Base-by-base conservation (phyloP, 768 basidiomycete species). In the Sarcomyxa edulis region DNA sequence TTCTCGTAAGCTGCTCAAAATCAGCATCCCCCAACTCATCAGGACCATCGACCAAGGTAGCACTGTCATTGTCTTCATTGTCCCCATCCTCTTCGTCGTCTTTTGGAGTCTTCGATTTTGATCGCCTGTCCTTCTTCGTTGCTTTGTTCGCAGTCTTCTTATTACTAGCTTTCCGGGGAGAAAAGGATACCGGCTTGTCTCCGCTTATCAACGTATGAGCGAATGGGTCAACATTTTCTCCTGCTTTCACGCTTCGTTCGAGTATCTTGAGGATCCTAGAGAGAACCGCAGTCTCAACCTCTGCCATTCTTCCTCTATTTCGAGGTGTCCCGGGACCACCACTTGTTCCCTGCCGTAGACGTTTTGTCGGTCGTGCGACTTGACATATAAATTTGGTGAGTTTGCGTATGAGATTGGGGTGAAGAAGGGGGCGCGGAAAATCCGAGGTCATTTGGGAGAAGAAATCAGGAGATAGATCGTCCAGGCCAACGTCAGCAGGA, bases 161-260 rank as follows among this genome's bases (percentile, higher is more conserved):
- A 5, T 60, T 58, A 35, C 59, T 62, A 20, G 37, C 27, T 23
- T 76, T 85, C 58, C 72, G 78, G 5, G 71, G 73, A 2, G 74
- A 74, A 1, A 58, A 56, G 23, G 51, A 49, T 11, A 42, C 39
- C 3, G 48, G 19, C 21, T 40, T 32, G 10, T 26, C 37, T 25
- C 16, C 14, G 14, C 58, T 60, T 2, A 46, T 43, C 8, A 47
- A 40, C 14, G 48, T 31, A 31, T 49, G 49, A 3, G 32, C 41
- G 44, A 96, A 89, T 0, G 85, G 83, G 43, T 84, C 83, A 7
- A 87, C 43, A 44, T 82, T 79, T 54, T 92, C 86, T 0, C 81
- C 84, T 2, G 78, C 73, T 45, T 74, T 78, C 36, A 94, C 80
- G 35, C 78, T 84, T 25, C 92, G 71, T 49, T 90, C 88, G 2